A percentile compares a stretch with the other conserved stretches of the same genome.
phyloP scores from a whole-genome alignment of 371 early-diverging fungal genomes.

The Encephalitozoon intestinalis region DNA sequence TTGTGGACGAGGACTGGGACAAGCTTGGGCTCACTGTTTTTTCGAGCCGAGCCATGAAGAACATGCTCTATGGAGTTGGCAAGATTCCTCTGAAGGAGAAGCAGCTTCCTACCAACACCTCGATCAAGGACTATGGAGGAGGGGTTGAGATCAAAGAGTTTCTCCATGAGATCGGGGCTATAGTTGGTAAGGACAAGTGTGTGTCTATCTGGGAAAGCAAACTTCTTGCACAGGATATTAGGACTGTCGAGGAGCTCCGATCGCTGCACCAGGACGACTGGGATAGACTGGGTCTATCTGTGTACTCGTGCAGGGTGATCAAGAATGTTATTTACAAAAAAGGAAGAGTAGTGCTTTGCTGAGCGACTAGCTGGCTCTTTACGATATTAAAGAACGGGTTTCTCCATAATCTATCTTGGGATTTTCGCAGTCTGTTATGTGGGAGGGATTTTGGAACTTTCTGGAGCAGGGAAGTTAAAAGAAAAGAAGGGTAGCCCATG shows the following conservation, averaged over 20 bases:
- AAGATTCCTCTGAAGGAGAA: constrained; percentile 65
- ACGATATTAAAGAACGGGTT: not conserved
- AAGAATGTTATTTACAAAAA: constrained; percentile 57
- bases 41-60: constrained; percentile 70
- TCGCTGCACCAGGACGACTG: constrained; percentile 57
- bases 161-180: constrained; percentile 38
- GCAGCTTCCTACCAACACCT: constrained; percentile 44
- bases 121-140: constrained; percentile 50
- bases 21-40: constrained; percentile 70
- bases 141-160: constrained; percentile 51
- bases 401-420: no score
- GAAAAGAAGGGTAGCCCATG: not conserved
- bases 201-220: constrained; percentile 52
- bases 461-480: not conserved
- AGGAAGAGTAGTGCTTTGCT: constrained; percentile 30
- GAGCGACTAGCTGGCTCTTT: not conserved
- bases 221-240: constrained; percentile 58
- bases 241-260: constrained; percentile 59
- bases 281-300: constrained; percentile 57
- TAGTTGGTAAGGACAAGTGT: constrained; percentile 43
- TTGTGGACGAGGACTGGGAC: constrained; percentile 61
- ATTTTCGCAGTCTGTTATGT: not conserved
- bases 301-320: constrained; percentile 55
- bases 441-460: not conserved
- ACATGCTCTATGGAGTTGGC: constrained; percentile 56